A percentile compares a stretch with the other conserved stretches of the same genome.
Evolutionary conservation across 2,329 filamentous ascomycete genomes (phyloP).

Genomic region (Monilinia fructigena): DNA sequence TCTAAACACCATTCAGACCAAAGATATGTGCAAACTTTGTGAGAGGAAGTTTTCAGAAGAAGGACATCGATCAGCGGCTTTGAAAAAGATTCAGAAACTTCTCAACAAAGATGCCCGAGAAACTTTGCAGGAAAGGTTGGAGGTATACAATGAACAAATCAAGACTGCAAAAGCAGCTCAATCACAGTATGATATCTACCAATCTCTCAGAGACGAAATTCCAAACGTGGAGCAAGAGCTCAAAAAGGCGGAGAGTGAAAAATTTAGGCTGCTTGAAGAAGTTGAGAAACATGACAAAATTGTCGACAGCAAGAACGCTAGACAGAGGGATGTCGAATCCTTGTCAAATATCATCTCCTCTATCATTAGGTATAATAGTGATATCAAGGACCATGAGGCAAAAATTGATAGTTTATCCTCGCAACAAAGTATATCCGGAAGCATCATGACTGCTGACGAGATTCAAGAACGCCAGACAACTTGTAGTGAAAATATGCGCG

Average conservation of each 20-base stretch:
- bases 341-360: slow-evolving; percentile 73
- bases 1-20: slow-evolving; percentile 61
- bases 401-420: slow-evolving; percentile 74
- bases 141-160: slow-evolving; percentile 50
- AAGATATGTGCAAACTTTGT: slow-evolving; percentile 76
- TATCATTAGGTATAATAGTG: slow-evolving; percentile 69
- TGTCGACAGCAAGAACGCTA: slow-evolving; percentile 63
- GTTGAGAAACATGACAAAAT: slow-evolving; percentile 67
- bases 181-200: slow-evolving; percentile 71
- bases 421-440: slow-evolving; percentile 68
- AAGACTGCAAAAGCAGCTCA: slow-evolving; percentile 61
- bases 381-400: slow-evolving; percentile 67
- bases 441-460: slow-evolving; percentile 72
- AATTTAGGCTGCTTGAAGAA: slow-evolving; percentile 56
- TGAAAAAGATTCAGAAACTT: slow-evolving; percentile 64
- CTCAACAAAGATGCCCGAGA: slow-evolving; percentile 62
- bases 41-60: slow-evolving; percentile 64
- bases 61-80: slow-evolving; percentile 61
- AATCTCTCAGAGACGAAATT: slow-evolving; percentile 66
- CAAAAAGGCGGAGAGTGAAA: slow-evolving; percentile 59
- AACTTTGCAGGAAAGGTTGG: slow-evolving; percentile 60
- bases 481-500: slow-evolving; percentile 65
- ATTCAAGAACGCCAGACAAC: slow-evolving; percentile 74
- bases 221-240: slow-evolving; percentile 66
- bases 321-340: slow-evolving; percentile 70